Percentiles rank a stretch among this genome's conserved stretches.
Evolutionary conservation across 371 early-diverging fungal species (phyloP).

Genomic region (Globomyces sp.): DNA sequence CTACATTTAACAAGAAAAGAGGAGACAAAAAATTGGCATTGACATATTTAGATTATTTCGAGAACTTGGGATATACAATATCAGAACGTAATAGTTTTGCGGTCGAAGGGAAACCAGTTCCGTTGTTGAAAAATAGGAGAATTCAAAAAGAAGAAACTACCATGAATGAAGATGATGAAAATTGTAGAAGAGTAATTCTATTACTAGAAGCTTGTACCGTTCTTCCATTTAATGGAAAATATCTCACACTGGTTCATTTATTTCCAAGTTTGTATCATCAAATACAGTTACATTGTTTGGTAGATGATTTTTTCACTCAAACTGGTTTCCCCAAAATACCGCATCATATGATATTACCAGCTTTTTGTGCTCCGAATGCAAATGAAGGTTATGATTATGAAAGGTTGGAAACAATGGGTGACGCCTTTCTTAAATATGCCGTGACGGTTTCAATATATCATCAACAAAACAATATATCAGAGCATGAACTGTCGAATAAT

Average conservation of each 20-base stretch:
- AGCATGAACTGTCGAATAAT: slow-evolving; percentile 74
- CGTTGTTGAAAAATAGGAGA: background rate
- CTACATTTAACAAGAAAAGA: background rate
- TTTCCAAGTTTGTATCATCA: slow-evolving; percentile 74
- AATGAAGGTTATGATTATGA: slow-evolving; percentile 81
- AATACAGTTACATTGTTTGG: slow-evolving; percentile 62
- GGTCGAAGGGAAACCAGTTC: background rate
- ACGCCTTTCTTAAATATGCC: slow-evolving; percentile 86
- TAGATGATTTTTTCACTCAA: slow-evolving; percentile 52
- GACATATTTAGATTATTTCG: slow-evolving; percentile 33
- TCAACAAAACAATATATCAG: slow-evolving; percentile 66
- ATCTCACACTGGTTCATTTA: slow-evolving; percentile 54
- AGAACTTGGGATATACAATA: slow-evolving; percentile 30
- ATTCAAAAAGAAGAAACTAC: background rate
- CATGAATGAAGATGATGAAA: background rate
- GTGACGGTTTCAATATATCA: slow-evolving; percentile 70
- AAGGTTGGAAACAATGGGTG: slow-evolving; percentile 92
- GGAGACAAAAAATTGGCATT: background rate
- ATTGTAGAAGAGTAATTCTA: slow-evolving; percentile 21
- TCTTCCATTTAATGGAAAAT: slow-evolving; percentile 55
- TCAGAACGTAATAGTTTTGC: slow-evolving; percentile 4
- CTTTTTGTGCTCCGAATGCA: slow-evolving; percentile 75
- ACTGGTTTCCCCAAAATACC: slow-evolving; percentile 45
- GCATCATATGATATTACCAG: slow-evolving; percentile 60
- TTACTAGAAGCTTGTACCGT: slow-evolving; percentile 57